Percentiles rank a stretch among this genome's conserved stretches.
phyloP scores from a whole-genome alignment of 805 yeast species.

The Starmerella floricola region DNA sequence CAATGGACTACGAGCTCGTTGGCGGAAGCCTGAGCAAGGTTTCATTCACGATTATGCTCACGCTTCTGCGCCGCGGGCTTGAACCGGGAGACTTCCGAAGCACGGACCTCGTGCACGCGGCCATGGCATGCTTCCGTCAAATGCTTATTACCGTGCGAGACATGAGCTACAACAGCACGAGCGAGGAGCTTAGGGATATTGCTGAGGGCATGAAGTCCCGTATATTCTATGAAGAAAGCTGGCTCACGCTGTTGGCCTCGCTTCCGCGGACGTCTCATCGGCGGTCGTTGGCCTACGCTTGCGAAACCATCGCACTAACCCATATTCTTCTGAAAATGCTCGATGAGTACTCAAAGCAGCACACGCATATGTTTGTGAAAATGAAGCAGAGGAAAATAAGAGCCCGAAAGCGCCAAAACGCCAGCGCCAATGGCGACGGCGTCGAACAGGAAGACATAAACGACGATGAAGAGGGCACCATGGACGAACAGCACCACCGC shows the following conservation, averaged over 20 bases:
- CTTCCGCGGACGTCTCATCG: constrained; percentile 54
- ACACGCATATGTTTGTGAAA: constrained; percentile 39
- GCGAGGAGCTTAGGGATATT: constrained; percentile 38
- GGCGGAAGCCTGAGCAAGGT: constrained; percentile 45
- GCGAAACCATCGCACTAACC: constrained; percentile 50
- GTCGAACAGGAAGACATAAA: constrained; percentile 14
- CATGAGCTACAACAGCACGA: constrained; percentile 32
- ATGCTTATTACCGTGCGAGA: constrained; percentile 38
- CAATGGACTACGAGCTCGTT: constrained; percentile 27
- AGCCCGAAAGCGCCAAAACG: neutral
- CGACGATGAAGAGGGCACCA: constrained; percentile 23
- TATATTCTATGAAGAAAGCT: constrained; percentile 55
- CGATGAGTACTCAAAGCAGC: constrained; percentile 50
- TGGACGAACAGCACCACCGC: constrained; percentile 19
- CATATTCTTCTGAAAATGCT: constrained; percentile 55
- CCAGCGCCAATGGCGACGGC: constrained; percentile 14
- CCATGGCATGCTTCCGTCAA: constrained; percentile 54
- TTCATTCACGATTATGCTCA: constrained; percentile 42
- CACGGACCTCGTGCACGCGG: constrained; percentile 56
- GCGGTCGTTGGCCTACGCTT: constrained; percentile 51
- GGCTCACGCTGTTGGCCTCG: constrained; percentile 42
- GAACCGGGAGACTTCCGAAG: constrained; percentile 30
- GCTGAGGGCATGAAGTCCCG: constrained; percentile 51
- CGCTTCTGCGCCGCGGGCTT: constrained; percentile 30
- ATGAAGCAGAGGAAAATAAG: constrained; percentile 37